These are phyloP conservation scores for Antitrichia curtipendula DNA, from an alignment of 225 moss, liverwort and hornwort species.

Conservation along the genomic window DNA sequence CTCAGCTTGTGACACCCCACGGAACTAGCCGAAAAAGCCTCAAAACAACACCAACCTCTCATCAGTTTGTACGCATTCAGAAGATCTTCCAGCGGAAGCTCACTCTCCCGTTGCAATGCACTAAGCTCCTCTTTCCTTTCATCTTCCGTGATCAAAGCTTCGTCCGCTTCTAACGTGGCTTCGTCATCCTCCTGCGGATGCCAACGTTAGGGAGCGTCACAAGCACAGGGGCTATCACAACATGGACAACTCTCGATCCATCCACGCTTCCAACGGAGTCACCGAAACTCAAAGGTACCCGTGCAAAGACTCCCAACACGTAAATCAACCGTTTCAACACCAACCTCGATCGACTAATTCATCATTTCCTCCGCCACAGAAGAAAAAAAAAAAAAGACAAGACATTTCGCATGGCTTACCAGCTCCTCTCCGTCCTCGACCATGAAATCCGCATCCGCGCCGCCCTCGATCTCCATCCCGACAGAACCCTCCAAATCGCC, in stretches of 20 bases:
- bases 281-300: background rate
- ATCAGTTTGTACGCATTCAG: slow-evolving; percentile 40
- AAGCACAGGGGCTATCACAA: background rate
- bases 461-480: slow-evolving; percentile 29
- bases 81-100: slow-evolving; percentile 70
- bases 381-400: no score
- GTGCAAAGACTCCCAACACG: background rate
- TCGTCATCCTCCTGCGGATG: slow-evolving; percentile 79
- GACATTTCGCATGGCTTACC: background rate
- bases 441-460: slow-evolving; percentile 56
- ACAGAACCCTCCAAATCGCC: background rate
- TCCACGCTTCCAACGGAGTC: background rate
- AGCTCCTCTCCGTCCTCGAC: slow-evolving; percentile 59
- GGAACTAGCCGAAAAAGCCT: background rate
- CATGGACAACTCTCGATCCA: background rate
- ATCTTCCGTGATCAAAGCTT: slow-evolving; percentile 64
- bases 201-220: background rate
- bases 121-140: slow-evolving; percentile 71
- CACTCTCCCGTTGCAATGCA: slow-evolving; percentile 68
- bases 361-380: background rate
- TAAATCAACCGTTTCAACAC: background rate
- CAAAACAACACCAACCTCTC: slow-evolving; percentile 32
- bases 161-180: slow-evolving; percentile 79
- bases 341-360: background rate
- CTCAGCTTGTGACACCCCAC: background rate